Evolutionary conservation across 2,329 filamentous ascomycete genomes (phyloP), one percentile per base, ranked within the genome.

Genomic region (Elsinoe arachidis): DNA sequence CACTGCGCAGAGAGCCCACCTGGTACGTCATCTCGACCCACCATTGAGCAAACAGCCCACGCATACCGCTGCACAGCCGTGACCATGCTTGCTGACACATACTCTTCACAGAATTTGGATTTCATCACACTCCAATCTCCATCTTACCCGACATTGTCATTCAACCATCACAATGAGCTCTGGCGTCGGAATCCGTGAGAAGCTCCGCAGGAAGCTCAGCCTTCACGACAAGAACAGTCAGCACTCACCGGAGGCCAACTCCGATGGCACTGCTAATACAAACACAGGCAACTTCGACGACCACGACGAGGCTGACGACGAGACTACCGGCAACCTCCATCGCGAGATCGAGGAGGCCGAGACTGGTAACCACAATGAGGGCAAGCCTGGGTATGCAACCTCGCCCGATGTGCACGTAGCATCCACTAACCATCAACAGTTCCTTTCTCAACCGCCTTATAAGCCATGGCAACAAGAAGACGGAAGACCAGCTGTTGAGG

Each of bases 381-480:
- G 69, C 60, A 68, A 66, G 60, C 68, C 68, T 2, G 49, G 67
- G 67, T 60, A 67, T 60, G 41, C 10, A 11, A n/a, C 5, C 2
- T 14, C 2, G 2, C 4, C 14, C 2, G 10, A 19, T 12, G 19
- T 1, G 9, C 10, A 3, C 26, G 10, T 12, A 6, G 6, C 9
- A 26, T 11, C 10, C 26, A 26, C 41, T 46, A 19, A 46, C 21
- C 9, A 14, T 10, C 19, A 23, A 11, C 11, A 46, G 41, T 3
- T 46, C 41, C 57, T 70, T 70, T 63, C 61, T 72, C 55, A 70
- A 71, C 64, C 66, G 67, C 57, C 65, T 72, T 53, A 70, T 68
- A 61, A 63, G 65, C 59, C 67, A 70, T 62, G 69, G 69, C 59
- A 72, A 72, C 64, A 69, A 70, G 66, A 72, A 70, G 67, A 72